Percentiles rank a stretch among this genome's conserved stretches.
Evolutionary conservation across 176 grass and related monocot species (phyloP).

Genomic region (Miscanthus lutarioriparius): DNA sequence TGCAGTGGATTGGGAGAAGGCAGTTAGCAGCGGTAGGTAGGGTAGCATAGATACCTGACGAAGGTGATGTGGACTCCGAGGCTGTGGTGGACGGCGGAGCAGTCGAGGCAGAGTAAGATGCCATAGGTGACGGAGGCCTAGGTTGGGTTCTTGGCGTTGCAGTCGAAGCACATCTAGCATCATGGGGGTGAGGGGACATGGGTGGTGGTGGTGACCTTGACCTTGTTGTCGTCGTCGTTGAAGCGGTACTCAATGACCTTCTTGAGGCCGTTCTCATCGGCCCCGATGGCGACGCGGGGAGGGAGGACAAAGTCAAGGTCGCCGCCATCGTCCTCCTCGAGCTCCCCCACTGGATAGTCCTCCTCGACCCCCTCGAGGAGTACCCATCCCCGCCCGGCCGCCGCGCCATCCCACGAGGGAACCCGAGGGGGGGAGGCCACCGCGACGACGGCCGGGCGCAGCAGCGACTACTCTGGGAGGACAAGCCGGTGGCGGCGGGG

Average conservation of each 20-base stretch:
- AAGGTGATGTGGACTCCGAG: conserved; percentile 82
- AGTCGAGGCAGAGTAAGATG: conserved; percentile 92
- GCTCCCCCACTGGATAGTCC: conserved; percentile 21
- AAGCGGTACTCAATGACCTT: conserved; percentile 87
- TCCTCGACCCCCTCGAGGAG: too few relatives aligned
- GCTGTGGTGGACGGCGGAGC: conserved; percentile 83
- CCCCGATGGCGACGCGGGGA: conserved; percentile 59
- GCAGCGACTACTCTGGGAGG: too few relatives aligned
- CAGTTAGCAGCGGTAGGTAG: too few relatives aligned
- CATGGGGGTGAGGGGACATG: too few relatives aligned
- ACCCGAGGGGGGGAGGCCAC: too few relatives aligned
- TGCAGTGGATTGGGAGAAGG: too few relatives aligned
- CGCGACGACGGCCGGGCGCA: too few relatives aligned
- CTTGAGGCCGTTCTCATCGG: conserved; percentile 83
- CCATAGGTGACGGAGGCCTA: conserved; percentile 90
- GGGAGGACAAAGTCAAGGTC: conserved; percentile 85
- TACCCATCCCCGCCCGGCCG: too few relatives aligned
- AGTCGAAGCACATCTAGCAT: conserved; percentile 96
- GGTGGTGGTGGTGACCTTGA: conserved; percentile 73
- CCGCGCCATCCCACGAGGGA: too few relatives aligned
- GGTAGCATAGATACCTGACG: too few relatives aligned
- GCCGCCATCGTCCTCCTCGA: conserved; percentile 68
- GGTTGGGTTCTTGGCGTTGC: conserved; percentile 82
- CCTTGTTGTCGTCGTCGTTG: conserved; percentile 77
- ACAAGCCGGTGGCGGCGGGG: too few relatives aligned